Evolutionary conservation across 352 stramenopile genomes (phyloP).

Genomic region (Peronospora farinosa): DNA sequence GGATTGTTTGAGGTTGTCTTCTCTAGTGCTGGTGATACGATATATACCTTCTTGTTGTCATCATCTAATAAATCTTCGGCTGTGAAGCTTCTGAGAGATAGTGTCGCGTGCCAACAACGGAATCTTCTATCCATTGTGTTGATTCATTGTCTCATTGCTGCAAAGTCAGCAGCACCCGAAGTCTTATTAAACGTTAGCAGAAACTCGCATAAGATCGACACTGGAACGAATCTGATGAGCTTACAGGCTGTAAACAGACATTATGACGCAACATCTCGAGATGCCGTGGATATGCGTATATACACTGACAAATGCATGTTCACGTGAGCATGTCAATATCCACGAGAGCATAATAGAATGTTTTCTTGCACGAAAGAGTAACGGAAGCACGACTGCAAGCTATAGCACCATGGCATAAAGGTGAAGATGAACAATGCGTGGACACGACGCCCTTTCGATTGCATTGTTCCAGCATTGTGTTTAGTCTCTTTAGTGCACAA

Average conservation of each 20-base stretch:
- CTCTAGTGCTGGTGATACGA: slow-evolving; percentile 41
- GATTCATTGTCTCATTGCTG: slow-evolving; percentile 29
- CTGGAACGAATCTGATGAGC: slow-evolving; percentile 74
- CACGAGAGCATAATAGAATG: slow-evolving; percentile 39
- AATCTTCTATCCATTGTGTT: slow-evolving; percentile 73
- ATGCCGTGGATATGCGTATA: slow-evolving; percentile 79
- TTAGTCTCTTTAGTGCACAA: slow-evolving; percentile 55
- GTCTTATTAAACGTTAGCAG: slow-evolving; percentile 30
- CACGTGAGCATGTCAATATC: slow-evolving; percentile 46
- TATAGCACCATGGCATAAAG: slow-evolving; percentile 50
- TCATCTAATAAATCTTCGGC: slow-evolving; percentile 74
- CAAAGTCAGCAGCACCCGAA: too few species aligned
- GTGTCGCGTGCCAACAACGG: slow-evolving; percentile 73
- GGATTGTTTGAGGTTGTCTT: slow-evolving; percentile 4
- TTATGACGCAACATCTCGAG: slow-evolving; percentile 78
- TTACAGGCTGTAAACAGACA: slow-evolving; percentile 84
- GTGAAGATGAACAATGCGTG: slow-evolving; percentile 53
- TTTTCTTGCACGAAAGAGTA: slow-evolving; percentile 61
- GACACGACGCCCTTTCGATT: slow-evolving; percentile 6
- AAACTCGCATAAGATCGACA: too few species aligned
- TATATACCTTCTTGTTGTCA: slow-evolving; percentile 61
- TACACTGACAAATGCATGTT: too few species aligned
- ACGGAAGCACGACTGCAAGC: slow-evolving; percentile 41
- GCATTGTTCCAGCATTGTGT: slow-evolving; percentile 29
- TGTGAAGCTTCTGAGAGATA: slow-evolving; percentile 66